These are phyloP conservation scores for Yamadazyma kanchanaburiensis DNA, from an alignment of 1,139 yeast genomes.

Conservation along the genomic window DNA sequence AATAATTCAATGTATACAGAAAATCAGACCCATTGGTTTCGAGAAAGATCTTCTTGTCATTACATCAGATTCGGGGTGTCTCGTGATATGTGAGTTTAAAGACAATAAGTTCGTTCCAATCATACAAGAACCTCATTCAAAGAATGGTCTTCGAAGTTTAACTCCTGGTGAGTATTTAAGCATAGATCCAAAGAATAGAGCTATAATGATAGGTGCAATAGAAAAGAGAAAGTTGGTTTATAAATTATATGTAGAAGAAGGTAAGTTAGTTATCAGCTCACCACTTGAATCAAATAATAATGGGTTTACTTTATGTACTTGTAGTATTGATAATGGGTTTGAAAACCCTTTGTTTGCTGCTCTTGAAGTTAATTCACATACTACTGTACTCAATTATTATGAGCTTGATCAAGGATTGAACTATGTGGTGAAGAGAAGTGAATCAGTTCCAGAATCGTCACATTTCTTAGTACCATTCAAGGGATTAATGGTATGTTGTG, in stretches of 20 bases:
- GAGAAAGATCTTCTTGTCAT: constrained; percentile 58
- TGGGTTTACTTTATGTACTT: constrained; percentile 51
- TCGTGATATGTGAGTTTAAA: constrained; percentile 55
- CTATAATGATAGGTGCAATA: constrained; percentile 65
- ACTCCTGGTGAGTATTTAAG: constrained; percentile 78
- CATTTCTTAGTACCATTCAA: constrained; percentile 30
- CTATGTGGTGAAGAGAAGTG: constrained; percentile 53
- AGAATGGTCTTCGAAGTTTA: constrained; percentile 70
- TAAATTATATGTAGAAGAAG: constrained; percentile 27
- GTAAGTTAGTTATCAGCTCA: constrained; percentile 52
- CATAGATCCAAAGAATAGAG: constrained; percentile 71
- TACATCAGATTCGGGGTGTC: constrained; percentile 78
- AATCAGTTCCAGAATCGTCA: constrained; percentile 31
- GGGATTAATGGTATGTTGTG: constrained; percentile 41
- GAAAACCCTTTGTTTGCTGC: constrained; percentile 85
- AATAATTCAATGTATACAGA: constrained; percentile 50
- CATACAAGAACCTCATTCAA: constrained; percentile 66
- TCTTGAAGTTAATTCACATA: constrained; percentile 56
- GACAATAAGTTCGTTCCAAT: constrained; percentile 43
- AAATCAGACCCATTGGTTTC: constrained; percentile 52
- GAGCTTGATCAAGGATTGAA: constrained; percentile 86
- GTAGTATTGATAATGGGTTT: constrained; percentile 69
- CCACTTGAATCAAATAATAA: constrained; percentile 69
- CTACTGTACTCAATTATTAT: constrained; percentile 52
- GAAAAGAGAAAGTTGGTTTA: constrained; percentile 73